phyloP scores from a whole-genome alignment of 805 yeast species.

The Teunomyces kruisii region DNA sequence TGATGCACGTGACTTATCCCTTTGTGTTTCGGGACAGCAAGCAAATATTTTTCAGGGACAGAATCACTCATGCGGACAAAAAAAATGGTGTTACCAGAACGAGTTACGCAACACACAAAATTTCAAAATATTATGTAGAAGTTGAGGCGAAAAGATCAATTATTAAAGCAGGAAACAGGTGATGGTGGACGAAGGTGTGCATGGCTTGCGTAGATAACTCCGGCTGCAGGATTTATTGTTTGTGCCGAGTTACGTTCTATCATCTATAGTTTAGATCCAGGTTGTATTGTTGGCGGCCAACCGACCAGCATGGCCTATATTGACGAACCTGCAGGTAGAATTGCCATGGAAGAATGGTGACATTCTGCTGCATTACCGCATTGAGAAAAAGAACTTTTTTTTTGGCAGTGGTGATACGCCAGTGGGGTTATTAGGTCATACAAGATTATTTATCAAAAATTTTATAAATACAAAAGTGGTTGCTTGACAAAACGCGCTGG shows the following conservation, averaged over 20 bases:
- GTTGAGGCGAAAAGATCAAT: no score
- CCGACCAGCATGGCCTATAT: no score
- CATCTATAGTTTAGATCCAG: no score
- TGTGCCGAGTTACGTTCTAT: not conserved
- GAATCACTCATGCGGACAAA: not conserved
- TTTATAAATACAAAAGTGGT: conserved; percentile 2
- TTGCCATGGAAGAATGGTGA: not conserved
- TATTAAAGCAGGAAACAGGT: not conserved
- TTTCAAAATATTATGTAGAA: not conserved
- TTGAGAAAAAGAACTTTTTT: conserved; percentile 2
- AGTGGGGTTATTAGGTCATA: conserved; percentile 4
- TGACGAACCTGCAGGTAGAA: not conserved
- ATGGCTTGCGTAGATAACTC: not conserved
- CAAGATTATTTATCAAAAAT: not conserved
- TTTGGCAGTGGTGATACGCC: not conserved
- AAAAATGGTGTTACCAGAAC: conserved; percentile 3
- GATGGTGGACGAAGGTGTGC: not conserved
- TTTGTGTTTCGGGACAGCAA: not conserved
- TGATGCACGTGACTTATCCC: not conserved
- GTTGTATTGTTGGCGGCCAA: no score
- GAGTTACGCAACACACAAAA: not conserved
- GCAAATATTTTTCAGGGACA: not conserved
- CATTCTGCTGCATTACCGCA: conserved; percentile 3
- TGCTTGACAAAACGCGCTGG: not conserved
- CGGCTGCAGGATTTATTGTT: not conserved